These are phyloP conservation scores for Protomyces lactucae-debilis DNA, from an alignment of 1,139 yeast genomes.

Conservation along the genomic window DNA sequence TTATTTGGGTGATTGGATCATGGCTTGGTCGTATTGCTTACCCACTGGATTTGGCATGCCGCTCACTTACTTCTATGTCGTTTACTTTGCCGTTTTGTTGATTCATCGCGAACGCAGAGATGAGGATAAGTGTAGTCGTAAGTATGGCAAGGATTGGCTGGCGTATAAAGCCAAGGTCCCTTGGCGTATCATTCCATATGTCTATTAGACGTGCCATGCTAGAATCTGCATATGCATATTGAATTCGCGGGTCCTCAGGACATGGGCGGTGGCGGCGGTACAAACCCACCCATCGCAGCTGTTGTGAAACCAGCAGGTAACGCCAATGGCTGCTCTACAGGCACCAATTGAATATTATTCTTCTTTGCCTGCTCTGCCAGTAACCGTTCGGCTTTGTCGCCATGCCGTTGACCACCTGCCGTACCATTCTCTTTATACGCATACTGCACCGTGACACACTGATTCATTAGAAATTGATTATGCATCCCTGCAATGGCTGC, in stretches of 20 bases:
- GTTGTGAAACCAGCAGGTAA: not conserved
- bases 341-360: slow-evolving; percentile 30
- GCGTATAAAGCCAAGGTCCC: slow-evolving; percentile 78
- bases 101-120: slow-evolving; percentile 88
- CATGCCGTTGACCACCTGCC: slow-evolving; percentile 61
- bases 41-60: slow-evolving; percentile 81
- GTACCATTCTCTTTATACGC: slow-evolving; percentile 51
- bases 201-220: slow-evolving; percentile 48
- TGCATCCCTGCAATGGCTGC: slow-evolving; percentile 65
- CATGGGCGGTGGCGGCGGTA: not conserved
- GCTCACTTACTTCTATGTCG: slow-evolving; percentile 77
- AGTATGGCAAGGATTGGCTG: slow-evolving; percentile 82
- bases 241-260: no score
- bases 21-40: slow-evolving; percentile 88
- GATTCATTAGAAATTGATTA: slow-evolving; percentile 65
- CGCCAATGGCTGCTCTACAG: not conserved
- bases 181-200: slow-evolving; percentile 80
- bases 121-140: slow-evolving; percentile 79
- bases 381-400: slow-evolving; percentile 71
- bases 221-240: no score
- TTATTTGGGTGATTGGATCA: slow-evolving; percentile 91
- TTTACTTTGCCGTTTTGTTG: slow-evolving; percentile 74
- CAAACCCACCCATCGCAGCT: not conserved
- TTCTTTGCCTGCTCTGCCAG: slow-evolving; percentile 64
- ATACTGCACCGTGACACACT: slow-evolving; percentile 57